These are phyloP conservation scores for Carex parvula DNA, from an alignment of 176 grass and related monocot genomes.

Conservation along the genomic window DNA sequence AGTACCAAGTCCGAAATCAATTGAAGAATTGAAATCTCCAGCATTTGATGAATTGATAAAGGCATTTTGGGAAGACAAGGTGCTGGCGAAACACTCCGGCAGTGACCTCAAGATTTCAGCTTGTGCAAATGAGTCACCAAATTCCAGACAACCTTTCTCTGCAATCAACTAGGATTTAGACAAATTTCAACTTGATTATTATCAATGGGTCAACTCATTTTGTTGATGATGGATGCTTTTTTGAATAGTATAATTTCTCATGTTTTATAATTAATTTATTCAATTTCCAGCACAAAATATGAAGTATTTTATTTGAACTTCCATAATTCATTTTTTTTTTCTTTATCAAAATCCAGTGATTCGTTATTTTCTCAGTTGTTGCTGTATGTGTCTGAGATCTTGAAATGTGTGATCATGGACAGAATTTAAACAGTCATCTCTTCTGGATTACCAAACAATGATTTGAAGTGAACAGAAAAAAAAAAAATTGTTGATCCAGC, in stretches of 20 bases:
- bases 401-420: too few species aligned
- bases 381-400: too few species aligned
- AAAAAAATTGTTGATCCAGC: too few species aligned
- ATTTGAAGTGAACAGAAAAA: too few species aligned
- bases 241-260: not conserved
- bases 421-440: too few species aligned
- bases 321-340: too few species aligned
- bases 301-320: too few species aligned
- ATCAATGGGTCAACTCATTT: not conserved
- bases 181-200: too few species aligned
- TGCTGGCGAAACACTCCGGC: constrained; percentile 29
- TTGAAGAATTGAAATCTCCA: constrained; percentile 46
- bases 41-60: constrained; percentile 55
- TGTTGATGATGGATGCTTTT: not conserved
- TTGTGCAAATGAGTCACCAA: constrained; percentile 25
- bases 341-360: too few species aligned
- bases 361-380: too few species aligned
- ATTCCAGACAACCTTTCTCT: constrained; percentile 50
- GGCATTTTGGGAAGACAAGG: constrained; percentile 49
- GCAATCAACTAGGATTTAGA: constrained; percentile 46
- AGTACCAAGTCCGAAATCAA: constrained; percentile 47
- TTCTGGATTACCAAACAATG: too few species aligned
- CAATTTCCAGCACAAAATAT: too few species aligned
- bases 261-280: not conserved
- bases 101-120: constrained; percentile 42